Evolutionary conservation across 306 rosid genomes (phyloP).

Genomic region (Geum urbanum): DNA sequence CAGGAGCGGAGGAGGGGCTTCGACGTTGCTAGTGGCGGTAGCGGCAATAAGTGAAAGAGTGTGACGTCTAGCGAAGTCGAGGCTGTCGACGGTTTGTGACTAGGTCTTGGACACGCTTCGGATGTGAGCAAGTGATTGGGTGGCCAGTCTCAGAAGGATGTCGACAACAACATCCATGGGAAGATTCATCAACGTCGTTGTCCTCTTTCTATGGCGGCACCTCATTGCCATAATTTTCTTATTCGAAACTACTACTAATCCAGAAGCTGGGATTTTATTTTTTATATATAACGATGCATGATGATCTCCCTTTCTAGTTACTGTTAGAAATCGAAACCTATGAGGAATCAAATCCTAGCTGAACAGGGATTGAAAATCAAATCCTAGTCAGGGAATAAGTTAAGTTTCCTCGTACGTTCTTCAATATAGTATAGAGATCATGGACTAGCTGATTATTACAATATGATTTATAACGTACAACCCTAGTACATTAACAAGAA

Average conservation of each 20-base stretch:
- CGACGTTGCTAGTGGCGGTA: too few relatives aligned
- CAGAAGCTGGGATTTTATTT: too few relatives aligned
- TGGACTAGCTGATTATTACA: too few relatives aligned
- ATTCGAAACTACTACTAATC: too few relatives aligned
- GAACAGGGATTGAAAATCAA: too few relatives aligned
- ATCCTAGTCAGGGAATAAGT: not conserved
- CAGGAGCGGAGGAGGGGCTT: too few relatives aligned
- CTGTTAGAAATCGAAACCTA: too few relatives aligned
- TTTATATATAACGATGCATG: too few relatives aligned
- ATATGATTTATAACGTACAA: not conserved
- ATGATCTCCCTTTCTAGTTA: too few relatives aligned
- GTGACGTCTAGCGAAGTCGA: not conserved
- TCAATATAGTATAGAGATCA: not conserved
- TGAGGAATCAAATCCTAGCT: too few relatives aligned
- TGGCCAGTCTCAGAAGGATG: not conserved
- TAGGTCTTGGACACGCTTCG: not conserved
- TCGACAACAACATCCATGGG: not conserved
- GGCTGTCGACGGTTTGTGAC: not conserved
- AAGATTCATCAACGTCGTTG: not conserved
- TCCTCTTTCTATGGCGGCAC: not conserved
- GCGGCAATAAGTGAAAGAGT: too few relatives aligned
- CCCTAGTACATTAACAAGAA: not conserved
- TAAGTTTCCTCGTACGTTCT: not conserved
- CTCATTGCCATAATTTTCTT: not conserved
- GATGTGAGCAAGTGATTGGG: not conserved